A percentile compares a stretch with the other conserved stretches of the same genome.
Evolutionary conservation across 768 basidiomycete genomes (phyloP).

Genomic region (Sarcodon sp.): DNA sequence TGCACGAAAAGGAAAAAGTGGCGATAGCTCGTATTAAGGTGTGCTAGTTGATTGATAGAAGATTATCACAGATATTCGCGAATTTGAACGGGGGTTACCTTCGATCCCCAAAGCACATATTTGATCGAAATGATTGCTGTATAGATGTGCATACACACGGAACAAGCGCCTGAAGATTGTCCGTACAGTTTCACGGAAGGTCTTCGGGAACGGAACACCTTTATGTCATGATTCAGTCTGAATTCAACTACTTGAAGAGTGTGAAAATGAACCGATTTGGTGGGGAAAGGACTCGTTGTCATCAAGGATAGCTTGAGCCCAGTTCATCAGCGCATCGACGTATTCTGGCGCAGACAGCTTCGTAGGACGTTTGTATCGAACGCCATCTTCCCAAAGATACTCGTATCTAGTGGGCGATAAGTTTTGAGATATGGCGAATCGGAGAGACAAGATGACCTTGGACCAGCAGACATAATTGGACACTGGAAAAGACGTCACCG

Average conservation of each 20-base stretch:
- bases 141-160: conserved; percentile 96
- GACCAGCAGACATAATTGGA: conserved; percentile 94
- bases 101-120: conserved; percentile 97
- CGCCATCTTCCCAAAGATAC: conserved; percentile 90
- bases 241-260: conserved; percentile 2
- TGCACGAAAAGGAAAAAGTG: conserved; percentile 97
- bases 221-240: neutral
- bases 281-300: conserved; percentile 90
- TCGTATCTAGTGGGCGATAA: conserved; percentile 52
- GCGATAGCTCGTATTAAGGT: conserved; percentile 95
- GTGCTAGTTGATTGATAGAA: conserved; percentile 38
- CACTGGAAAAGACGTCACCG: conserved; percentile 34
- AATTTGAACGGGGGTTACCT: conserved; percentile 35
- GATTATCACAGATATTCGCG: neutral
- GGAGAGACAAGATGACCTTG: conserved; percentile 38
- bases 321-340: conserved; percentile 97
- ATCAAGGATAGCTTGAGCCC: conserved; percentile 88
- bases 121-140: conserved; percentile 98
- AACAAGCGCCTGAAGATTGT: conserved; percentile 89
- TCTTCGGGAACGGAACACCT: conserved; percentile 88
- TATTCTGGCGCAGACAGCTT: conserved; percentile 94
- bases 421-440: neutral
- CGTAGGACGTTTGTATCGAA: conserved; percentile 79
- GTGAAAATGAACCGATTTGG: conserved; percentile 58
- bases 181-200: conserved; percentile 82